phyloP scores from a whole-genome alignment of 345 rosid genomes.

The rapeseed (Brassica napus) region Da-Ae NC_063443.1:17001001-17001500 shows the following conservation, averaged over 20 bases:
- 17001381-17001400: background rate
- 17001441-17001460: background rate
- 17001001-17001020: constrained; percentile 64
- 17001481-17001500: background rate
- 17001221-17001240: background rate
- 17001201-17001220: background rate
- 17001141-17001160: background rate
- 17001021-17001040: constrained; percentile 69
- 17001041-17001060: constrained; percentile 58
- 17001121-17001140: constrained; percentile 34
- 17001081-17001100: constrained; percentile 59
- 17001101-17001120: constrained; percentile 54
- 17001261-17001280: constrained; percentile 11
- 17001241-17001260: background rate
- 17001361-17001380: background rate
- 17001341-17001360: background rate
- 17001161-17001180: background rate
- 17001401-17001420: background rate
- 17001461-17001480: background rate
- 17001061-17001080: constrained; percentile 62
- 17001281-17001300: background rate
- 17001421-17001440: background rate
- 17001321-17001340: background rate
- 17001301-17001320: background rate
- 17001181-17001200: background rate